phyloP scores from a whole-genome alignment of 2,329 filamentous ascomycete species.

The Bipolaris oryzae region DNA sequence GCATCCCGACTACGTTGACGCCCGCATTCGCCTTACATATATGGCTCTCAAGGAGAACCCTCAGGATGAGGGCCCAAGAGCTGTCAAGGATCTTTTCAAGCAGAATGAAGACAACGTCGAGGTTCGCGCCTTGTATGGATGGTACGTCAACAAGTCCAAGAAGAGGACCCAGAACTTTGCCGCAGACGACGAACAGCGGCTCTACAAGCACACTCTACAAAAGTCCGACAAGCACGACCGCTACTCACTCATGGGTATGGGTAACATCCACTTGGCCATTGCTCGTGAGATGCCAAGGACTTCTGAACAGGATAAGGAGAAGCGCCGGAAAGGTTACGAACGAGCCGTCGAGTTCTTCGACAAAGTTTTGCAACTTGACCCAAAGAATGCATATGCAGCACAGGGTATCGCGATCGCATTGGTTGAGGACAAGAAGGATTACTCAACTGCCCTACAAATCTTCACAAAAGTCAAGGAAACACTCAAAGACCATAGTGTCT shows the following conservation, averaged over 20 bases:
- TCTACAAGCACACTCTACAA: constrained; percentile 95
- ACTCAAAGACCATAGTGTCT: constrained; percentile 84
- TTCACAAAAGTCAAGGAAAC: constrained; percentile 91
- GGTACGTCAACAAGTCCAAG: constrained; percentile 90
- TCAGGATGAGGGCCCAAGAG: constrained; percentile 83
- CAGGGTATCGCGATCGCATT: constrained; percentile 95
- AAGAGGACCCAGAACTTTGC: constrained; percentile 80
- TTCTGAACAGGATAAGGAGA: constrained; percentile 87
- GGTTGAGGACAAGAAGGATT: constrained; percentile 92
- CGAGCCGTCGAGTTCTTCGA: constrained; percentile 98
- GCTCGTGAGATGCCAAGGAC: constrained; percentile 95
- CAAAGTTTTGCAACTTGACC: constrained; percentile 92
- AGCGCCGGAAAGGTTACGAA: constrained; percentile 82
- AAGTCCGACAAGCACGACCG: constrained; percentile 91
- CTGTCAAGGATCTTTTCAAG: constrained; percentile 83
- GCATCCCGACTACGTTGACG: constrained; percentile 91
- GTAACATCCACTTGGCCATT: constrained; percentile 85
- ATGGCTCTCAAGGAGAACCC: constrained; percentile 83
- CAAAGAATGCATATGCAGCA: constrained; percentile 93
- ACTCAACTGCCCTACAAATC: constrained; percentile 79
- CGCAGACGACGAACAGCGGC: constrained; percentile 89
- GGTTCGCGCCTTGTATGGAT: constrained; percentile 90
- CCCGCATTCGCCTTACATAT: constrained; percentile 84
- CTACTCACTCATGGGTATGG: constrained; percentile 97
- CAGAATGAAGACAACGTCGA: constrained; percentile 85